Conservation (phyloP, 164 flowering plant genomes). For the Aristolochia contorta region DNA sequence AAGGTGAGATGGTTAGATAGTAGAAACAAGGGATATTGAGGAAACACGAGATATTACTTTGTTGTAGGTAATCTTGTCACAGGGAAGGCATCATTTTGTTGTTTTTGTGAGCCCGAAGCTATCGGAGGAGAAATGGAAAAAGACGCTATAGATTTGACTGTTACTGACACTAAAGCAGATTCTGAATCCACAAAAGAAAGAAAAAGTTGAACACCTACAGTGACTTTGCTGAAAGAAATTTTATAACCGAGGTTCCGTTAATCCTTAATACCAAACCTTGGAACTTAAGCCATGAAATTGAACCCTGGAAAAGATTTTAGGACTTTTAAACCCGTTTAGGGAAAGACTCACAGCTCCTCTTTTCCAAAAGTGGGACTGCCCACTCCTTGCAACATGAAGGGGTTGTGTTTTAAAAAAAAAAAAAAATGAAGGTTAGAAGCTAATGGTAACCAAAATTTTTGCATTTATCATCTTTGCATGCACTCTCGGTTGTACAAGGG, state of each 20-base stretch:
- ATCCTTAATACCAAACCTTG: not conserved
- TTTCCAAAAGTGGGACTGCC: too few relatives aligned
- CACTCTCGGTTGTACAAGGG: not conserved
- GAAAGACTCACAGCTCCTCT: not conserved
- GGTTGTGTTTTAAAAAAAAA: too few relatives aligned
- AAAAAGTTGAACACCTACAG: not conserved
- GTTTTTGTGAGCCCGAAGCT: not conserved
- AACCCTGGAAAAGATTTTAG: not conserved
- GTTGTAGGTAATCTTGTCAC: not conserved
- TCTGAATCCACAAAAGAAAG: not conserved
- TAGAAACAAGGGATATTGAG: not conserved
- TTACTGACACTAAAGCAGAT: not conserved
- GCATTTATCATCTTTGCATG: not conserved
- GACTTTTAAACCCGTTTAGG: not conserved
- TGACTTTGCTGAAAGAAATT: not conserved
- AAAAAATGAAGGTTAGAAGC: too few relatives aligned
- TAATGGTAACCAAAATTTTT: not conserved
- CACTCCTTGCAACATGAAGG: too few relatives aligned
- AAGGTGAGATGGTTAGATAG: not conserved
- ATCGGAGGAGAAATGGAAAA: not conserved
- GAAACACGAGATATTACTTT: not conserved
- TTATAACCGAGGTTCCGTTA: not conserved
- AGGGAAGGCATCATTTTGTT: not conserved
- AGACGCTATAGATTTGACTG: not conserved
- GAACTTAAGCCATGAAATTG: not conserved